Percentiles rank a stretch among this genome's conserved stretches.
phyloP scores from a whole-genome alignment of 257 asterid species.

The Dorcoceras hygrometricum region DNA sequence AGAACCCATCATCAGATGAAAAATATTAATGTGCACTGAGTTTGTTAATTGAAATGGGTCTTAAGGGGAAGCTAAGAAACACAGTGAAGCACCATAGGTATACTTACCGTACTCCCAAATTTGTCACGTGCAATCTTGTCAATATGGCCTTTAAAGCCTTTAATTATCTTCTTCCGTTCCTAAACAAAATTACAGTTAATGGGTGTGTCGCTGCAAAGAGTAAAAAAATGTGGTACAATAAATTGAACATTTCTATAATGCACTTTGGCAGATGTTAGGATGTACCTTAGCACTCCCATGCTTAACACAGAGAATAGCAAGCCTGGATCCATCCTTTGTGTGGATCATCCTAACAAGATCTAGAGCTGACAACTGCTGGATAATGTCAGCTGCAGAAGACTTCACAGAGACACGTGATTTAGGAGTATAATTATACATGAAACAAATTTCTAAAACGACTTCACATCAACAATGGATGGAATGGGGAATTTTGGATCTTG shows the following conservation, averaged over 20 bases:
- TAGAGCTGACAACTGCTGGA: constrained; percentile 70
- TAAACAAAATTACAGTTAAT: constrained; percentile 26
- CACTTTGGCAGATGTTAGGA: constrained; percentile 1
- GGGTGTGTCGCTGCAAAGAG: constrained; percentile 12
- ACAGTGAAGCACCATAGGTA: constrained; percentile 18
- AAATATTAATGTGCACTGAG: neutral
- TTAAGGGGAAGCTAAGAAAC: neutral
- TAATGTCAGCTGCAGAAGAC: constrained; percentile 86
- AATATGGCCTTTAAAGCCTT: constrained; percentile 77
- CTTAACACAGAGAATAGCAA: constrained; percentile 73
- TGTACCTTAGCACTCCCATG: constrained; percentile 93
- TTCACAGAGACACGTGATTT: constrained; percentile 45
- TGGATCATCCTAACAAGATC: constrained; percentile 70
- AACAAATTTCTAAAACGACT: neutral
- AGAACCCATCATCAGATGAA: neutral
- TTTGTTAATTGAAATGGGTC: neutral
- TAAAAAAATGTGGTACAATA: constrained; percentile 5
- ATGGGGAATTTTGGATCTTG: neutral
- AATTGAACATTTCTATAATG: neutral
- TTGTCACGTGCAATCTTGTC: constrained; percentile 72
- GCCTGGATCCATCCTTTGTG: constrained; percentile 87
- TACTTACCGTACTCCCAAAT: constrained; percentile 65
- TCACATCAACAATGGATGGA: neutral
- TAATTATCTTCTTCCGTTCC: constrained; percentile 93
- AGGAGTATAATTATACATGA: constrained; percentile 23